Conservation (phyloP, 345 rosid species). For the Linum trigynum region DNA sequence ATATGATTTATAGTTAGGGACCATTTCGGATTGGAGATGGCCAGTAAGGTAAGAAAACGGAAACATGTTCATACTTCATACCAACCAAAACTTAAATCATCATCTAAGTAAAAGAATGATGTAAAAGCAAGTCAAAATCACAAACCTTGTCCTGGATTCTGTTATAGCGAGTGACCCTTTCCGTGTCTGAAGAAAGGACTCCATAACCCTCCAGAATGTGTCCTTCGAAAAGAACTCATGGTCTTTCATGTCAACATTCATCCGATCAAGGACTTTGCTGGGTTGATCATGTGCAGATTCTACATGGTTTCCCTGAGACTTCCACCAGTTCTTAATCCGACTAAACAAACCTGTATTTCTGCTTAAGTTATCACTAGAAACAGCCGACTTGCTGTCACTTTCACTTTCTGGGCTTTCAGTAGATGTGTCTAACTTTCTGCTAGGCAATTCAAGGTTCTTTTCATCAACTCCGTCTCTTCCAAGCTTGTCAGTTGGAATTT, state of each 20-base stretch:
- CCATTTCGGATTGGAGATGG: neutral
- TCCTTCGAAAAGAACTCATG: slow-evolving; percentile 32
- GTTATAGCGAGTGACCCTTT: slow-evolving; percentile 41
- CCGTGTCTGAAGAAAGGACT: slow-evolving; percentile 42
- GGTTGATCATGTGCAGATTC: slow-evolving; percentile 23
- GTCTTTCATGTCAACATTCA: slow-evolving; percentile 15
- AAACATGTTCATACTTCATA: neutral
- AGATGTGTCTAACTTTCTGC: neutral
- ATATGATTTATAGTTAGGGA: too few relatives aligned
- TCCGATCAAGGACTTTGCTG: slow-evolving; percentile 16
- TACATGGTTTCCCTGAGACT: slow-evolving; percentile 24
- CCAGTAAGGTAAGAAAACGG: neutral
- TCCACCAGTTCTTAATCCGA: slow-evolving; percentile 27
- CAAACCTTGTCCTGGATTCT: slow-evolving; percentile 61
- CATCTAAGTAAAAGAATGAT: neutral
- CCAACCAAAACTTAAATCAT: neutral
- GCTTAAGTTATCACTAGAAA: slow-evolving; percentile 13
- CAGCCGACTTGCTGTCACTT: slow-evolving; percentile 13
- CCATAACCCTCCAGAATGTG: slow-evolving; percentile 51
- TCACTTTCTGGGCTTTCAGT: slow-evolving; percentile 3
- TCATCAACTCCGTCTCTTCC: slow-evolving; percentile 18
- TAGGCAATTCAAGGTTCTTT: slow-evolving; percentile 15
- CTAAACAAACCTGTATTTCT: slow-evolving; percentile 26
- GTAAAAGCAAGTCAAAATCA: slow-evolving; percentile 8
- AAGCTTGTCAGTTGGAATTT: slow-evolving; percentile 14